Conservation (phyloP, 176 grass and related monocot genomes). For the bread wheat (Triticum aestivum) region DNA sequence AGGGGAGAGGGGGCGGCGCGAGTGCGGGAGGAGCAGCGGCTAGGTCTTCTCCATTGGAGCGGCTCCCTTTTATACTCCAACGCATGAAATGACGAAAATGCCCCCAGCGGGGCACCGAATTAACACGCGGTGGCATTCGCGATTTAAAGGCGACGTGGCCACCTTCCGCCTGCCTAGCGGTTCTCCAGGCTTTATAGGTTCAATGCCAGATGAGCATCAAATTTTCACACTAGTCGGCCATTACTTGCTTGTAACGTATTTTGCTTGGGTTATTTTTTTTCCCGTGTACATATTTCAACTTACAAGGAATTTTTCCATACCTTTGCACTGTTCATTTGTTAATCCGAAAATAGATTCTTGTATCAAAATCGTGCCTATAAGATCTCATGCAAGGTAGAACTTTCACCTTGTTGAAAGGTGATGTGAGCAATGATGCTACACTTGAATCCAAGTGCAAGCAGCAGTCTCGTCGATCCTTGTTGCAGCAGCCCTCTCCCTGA, state of each 20-base stretch:
- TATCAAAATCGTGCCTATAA: neutral
- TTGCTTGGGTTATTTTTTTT: neutral
- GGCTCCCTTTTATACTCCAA: no score
- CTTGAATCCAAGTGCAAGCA: slow-evolving; percentile 37
- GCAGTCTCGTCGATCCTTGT: slow-evolving; percentile 26
- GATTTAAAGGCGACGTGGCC: no score
- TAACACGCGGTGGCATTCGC: no score
- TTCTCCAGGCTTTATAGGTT: no score
- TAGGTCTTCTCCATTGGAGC: no score
- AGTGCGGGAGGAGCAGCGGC: no score
- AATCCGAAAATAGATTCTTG: neutral
- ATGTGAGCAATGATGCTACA: neutral
- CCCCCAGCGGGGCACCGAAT: no score
- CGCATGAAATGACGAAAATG: no score
- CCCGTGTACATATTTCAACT: neutral
- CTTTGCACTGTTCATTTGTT: neutral
- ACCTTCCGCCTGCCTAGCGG: no score
- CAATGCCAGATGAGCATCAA: neutral
- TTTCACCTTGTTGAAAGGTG: neutral
- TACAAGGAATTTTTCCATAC: neutral
- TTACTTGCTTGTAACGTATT: neutral
- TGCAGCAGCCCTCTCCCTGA: slow-evolving; percentile 37
- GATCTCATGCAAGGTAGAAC: neutral
- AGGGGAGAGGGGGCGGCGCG: no score
- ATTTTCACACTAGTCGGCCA: neutral